phyloP scores from a whole-genome alignment of 2,329 filamentous ascomycete genomes.

The Huntiella moniliformis region DNA sequence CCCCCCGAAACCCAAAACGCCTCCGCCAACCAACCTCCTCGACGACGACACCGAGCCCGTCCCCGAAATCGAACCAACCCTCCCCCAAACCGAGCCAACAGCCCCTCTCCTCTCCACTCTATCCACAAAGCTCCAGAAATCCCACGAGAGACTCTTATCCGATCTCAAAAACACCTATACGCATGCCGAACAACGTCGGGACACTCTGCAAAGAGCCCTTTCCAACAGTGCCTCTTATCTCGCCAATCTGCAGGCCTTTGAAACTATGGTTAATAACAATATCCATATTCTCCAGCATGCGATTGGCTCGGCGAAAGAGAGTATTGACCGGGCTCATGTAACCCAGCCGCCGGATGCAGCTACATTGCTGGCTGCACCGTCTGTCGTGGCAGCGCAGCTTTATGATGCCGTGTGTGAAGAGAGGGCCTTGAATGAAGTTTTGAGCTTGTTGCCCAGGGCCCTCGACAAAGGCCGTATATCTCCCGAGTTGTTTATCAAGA shows the following conservation, averaged over 20 bases:
- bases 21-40: slow-evolving; percentile 21
- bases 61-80: slow-evolving; percentile 78
- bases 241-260: too few relatives aligned
- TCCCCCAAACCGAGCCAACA: slow-evolving; percentile 44
- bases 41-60: slow-evolving; percentile 86
- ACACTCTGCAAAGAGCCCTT: too few relatives aligned
- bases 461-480: slow-evolving; percentile 54
- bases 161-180: too few relatives aligned
- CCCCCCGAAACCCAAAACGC: slow-evolving; percentile 14
- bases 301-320: too few relatives aligned
- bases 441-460: slow-evolving; percentile 62
- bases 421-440: slow-evolving; percentile 64
- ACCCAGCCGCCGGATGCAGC: slow-evolving; percentile 56
- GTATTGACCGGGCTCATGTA: slow-evolving; percentile 12
- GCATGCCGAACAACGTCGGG: too few relatives aligned
- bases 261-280: too few relatives aligned
- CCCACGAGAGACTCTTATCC: too few relatives aligned
- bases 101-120: too few relatives aligned
- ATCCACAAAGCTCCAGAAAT: too few relatives aligned
- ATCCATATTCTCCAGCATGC: too few relatives aligned
- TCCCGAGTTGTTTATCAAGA: slow-evolving; percentile 58
- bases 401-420: slow-evolving; percentile 84
- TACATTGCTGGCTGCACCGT: slow-evolving; percentile 81
- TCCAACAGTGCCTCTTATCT: too few relatives aligned
- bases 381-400: slow-evolving; percentile 79